phyloP scores from a whole-genome alignment of 345 rosid species.

The Populus alba region DNA sequence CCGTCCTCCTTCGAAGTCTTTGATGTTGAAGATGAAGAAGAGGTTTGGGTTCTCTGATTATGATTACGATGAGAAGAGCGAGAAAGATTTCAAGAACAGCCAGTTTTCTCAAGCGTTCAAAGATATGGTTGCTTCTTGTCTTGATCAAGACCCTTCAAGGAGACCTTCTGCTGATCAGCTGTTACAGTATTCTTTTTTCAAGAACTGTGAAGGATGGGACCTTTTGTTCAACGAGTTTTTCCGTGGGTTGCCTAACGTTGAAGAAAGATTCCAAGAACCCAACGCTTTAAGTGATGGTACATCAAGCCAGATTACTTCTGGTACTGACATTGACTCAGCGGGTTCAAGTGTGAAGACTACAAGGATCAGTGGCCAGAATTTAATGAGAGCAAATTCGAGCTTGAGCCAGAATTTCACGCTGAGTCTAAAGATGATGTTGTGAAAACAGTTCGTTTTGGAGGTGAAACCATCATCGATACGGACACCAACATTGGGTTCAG shows the following conservation, averaged over 20 bases:
- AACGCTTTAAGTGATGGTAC: conserved; percentile 10
- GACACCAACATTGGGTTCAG: conserved; percentile 7
- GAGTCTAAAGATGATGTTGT: conserved; percentile 21
- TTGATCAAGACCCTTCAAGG: conserved; percentile 71
- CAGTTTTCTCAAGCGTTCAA: conserved; percentile 77
- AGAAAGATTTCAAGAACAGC: conserved; percentile 40
- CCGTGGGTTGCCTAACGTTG: conserved; percentile 62
- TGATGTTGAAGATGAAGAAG: conserved; percentile 77
- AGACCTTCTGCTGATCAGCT: conserved; percentile 81
- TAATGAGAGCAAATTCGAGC: conserved; percentile 60
- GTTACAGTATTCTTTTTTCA: conserved; percentile 64
- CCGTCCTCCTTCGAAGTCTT: conserved; percentile 68
- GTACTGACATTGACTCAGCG: not conserved
- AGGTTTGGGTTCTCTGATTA: conserved; percentile 69
- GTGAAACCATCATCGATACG: conserved; percentile 22
- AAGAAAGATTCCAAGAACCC: conserved; percentile 50
- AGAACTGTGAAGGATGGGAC: conserved; percentile 56
- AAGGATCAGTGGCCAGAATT: conserved; percentile 92
- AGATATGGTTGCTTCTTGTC: conserved; percentile 78
- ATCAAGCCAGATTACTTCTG: conserved; percentile 8
- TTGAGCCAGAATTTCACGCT: conserved; percentile 64
- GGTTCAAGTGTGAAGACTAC: conserved; percentile 40
- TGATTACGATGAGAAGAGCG: conserved; percentile 35
- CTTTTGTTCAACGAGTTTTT: conserved; percentile 55
- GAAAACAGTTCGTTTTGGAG: conserved; percentile 32